phyloP scores from a whole-genome alignment of 2,329 filamentous ascomycete genomes.

The Diaporthe destruens region DNA sequence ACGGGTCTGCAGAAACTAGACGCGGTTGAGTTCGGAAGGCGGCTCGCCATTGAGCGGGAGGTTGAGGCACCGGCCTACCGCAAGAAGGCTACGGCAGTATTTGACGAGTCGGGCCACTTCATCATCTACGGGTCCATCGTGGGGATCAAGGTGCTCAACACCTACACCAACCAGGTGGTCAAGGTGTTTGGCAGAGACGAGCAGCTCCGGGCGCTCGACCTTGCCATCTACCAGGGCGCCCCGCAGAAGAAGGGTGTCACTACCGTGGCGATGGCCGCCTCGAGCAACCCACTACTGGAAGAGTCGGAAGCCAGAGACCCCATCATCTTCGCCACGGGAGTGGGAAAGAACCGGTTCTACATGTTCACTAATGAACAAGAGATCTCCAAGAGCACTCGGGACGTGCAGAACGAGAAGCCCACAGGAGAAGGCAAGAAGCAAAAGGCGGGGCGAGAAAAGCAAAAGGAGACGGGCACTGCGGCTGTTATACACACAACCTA shows the following conservation, averaged over 20 bases:
- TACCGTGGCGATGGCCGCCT: slow-evolving; percentile 97
- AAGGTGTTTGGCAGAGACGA: slow-evolving; percentile 93
- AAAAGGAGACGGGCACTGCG: slow-evolving; percentile 78
- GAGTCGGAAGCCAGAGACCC: slow-evolving; percentile 93
- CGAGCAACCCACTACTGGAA: slow-evolving; percentile 90
- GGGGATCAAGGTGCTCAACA: slow-evolving; percentile 96
- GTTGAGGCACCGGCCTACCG: slow-evolving; percentile 78
- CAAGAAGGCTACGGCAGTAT: slow-evolving; percentile 85
- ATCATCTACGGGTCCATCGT: slow-evolving; percentile 93
- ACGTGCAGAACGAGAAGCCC: slow-evolving; percentile 95
- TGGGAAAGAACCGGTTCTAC: slow-evolving; percentile 93
- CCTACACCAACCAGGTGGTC: slow-evolving; percentile 90
- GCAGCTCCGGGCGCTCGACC: slow-evolving; percentile 83
- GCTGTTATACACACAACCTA: slow-evolving; percentile 93
- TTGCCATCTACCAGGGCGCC: slow-evolving; percentile 93
- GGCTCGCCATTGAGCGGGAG: slow-evolving; percentile 87
- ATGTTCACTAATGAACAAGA: slow-evolving; percentile 95
- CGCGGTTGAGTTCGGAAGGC: slow-evolving; percentile 89
- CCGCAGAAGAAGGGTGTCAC: slow-evolving; percentile 94
- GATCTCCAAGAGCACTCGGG: slow-evolving; percentile 84
- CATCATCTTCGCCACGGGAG: slow-evolving; percentile 85
- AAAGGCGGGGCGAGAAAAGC: slow-evolving; percentile 70
- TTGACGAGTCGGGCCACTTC: slow-evolving; percentile 97
- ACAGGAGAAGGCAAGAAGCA: slow-evolving; percentile 70
- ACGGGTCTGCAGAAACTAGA: slow-evolving; percentile 85